Percentiles rank a stretch among this genome's conserved stretches.
Evolutionary conservation across 805 yeast species (phyloP).

Genomic region (Zygosaccharomyces gambellarensis): DNA sequence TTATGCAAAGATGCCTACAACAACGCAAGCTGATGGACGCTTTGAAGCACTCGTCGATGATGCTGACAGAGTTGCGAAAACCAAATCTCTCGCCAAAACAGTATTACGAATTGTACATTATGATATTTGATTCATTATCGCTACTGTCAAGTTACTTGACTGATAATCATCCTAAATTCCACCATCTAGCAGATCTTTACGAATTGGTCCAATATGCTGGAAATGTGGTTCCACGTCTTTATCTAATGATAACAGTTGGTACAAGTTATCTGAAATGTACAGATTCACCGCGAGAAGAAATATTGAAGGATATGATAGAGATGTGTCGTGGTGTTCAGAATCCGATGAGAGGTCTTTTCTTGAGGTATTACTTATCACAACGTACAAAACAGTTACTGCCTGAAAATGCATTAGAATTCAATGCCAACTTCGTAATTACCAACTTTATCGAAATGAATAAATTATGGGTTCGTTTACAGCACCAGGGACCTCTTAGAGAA

Average conservation of each 20-base stretch:
- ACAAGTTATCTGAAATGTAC: conserved; percentile 75
- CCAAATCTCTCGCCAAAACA: conserved; percentile 75
- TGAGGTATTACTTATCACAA: conserved; percentile 85
- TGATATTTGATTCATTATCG: conserved; percentile 77
- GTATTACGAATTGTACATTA: conserved; percentile 85
- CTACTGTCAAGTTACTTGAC: conserved; percentile 58
- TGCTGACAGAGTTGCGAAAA: conserved; percentile 77
- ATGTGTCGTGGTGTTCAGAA: conserved; percentile 97
- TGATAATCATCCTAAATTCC: conserved; percentile 63
- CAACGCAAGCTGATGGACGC: conserved; percentile 78
- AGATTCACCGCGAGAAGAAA: conserved; percentile 76
- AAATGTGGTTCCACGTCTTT: conserved; percentile 84
- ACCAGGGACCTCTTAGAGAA: conserved; percentile 88
- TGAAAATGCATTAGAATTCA: conserved; percentile 21
- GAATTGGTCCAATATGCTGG: conserved; percentile 95
- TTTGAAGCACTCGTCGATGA: conserved; percentile 75
- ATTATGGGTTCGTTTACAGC: conserved; percentile 94
- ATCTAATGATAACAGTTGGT: conserved; percentile 93
- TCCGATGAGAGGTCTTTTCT: conserved; percentile 85
- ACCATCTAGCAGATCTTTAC: conserved; percentile 77
- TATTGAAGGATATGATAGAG: conserved; percentile 93
- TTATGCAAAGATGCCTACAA: conserved; percentile 71
- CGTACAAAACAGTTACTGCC: conserved; percentile 54
- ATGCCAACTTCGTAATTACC: conserved; percentile 67
- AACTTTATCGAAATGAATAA: conserved; percentile 98